These are phyloP conservation scores for Annulohypoxylon moriforme DNA, from an alignment of 495 filamentous ascomycete genomes.

Conservation along the genomic window DNA sequence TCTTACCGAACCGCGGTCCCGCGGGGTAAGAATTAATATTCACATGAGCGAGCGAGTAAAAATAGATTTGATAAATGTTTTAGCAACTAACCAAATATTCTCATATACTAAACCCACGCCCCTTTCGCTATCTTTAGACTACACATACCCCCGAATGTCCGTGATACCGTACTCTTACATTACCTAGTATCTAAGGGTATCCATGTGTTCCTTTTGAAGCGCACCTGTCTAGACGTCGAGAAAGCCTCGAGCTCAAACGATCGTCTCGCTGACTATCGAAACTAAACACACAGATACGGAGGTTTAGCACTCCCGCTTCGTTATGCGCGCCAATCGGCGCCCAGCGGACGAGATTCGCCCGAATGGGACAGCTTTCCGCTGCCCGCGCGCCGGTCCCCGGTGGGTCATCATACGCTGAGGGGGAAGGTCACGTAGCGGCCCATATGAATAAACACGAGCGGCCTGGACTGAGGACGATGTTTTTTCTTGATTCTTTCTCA, in stretches of 20 bases:
- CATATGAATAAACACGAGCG: slow-evolving; percentile 23
- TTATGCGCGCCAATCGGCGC: slow-evolving; percentile 46
- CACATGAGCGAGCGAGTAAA: background rate
- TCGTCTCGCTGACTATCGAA: slow-evolving; percentile 8
- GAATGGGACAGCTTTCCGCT: slow-evolving; percentile 35
- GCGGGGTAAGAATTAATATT: background rate
- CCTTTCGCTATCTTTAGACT: background rate
- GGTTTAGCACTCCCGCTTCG: background rate
- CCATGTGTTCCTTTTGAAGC: background rate
- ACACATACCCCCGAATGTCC: background rate
- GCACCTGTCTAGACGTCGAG: background rate
- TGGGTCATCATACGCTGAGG: slow-evolving; percentile 14
- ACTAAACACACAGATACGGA: background rate
- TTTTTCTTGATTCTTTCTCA: background rate
- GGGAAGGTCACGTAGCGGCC: slow-evolving; percentile 12
- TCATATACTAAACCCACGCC: background rate
- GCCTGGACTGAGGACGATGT: background rate
- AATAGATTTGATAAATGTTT: background rate
- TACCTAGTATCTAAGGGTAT: slow-evolving; percentile 1
- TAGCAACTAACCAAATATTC: background rate
- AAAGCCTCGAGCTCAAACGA: background rate
- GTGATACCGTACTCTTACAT: too few species aligned
- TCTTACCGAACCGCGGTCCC: background rate
- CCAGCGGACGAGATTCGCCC: slow-evolving; percentile 42
- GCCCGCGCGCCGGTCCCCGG: slow-evolving; percentile 23